Evolutionary conservation across 208 protist species (phyloP), one percentile per base, ranked within the genome.

Genomic region (Wallacemonas sp.): DNA sequence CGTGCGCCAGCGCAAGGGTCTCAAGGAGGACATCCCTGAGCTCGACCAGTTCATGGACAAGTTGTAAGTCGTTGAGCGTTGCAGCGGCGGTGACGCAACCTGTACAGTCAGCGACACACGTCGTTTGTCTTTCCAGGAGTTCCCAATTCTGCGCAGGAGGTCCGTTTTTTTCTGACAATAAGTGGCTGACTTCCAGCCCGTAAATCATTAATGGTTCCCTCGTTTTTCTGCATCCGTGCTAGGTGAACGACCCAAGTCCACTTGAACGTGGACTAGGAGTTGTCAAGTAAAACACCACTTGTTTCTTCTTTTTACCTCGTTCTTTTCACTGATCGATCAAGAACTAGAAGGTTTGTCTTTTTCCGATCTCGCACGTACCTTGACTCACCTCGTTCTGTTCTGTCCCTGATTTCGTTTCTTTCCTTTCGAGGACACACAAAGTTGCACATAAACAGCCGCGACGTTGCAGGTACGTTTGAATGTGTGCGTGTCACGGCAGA

Each of bases 1-100:
- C 36, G 41, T 95, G 66, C 94, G 98, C 76, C 91, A 95, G 73
- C 90, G 98, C 74, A 99, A 99, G 94, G 98, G 98, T 59, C 82
- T 99, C 66, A 92, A 89, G 67, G 79, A 81, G 42, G 96, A 92
- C 21, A 89, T 99, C 62, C 97, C 97, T 34, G 53, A 64, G n/a
- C 74, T 98, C 33, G 93, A 94, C 67, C 52, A 92, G 34, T 98
- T 97, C 87, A 68, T 94, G 53, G 98, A 99, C 76, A 98, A 98
- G 81, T 73, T 99, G 32, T 99, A 98, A 95, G 33, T 27, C 17
- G 19, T n/a, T n/a, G n/a, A n/a, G n/a, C n/a, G n/a, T n/a, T n/a
- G n/a, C n/a, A n/a, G n/a, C n/a, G n/a, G n/a, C n/a, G n/a, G n/a
- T n/a, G n/a, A n/a, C n/a, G n/a, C n/a, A n/a, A n/a, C n/a, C n/a